Base-by-base conservation (phyloP, 2,329 filamentous ascomycete species). In the Hypomyces rosellus region DNA sequence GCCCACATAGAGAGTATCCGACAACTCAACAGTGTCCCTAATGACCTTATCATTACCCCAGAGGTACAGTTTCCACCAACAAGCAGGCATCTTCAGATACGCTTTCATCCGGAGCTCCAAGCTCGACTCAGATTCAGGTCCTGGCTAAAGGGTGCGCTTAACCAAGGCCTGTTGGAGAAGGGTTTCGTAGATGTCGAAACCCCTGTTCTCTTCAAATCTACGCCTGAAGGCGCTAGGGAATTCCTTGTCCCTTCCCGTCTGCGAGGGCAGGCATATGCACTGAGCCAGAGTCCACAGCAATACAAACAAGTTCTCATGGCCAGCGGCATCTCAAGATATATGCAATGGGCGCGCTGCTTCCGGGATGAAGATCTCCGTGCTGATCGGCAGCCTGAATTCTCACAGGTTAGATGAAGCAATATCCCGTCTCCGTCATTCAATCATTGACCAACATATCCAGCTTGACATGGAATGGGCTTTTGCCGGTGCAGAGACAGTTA, bases 271-370 rank as follows among this genome's bases (percentile, higher is more conserved):
- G 90, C 89, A 3, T 99, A 97, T 67, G 93, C 93, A 8, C 74
- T 99, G 16, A 91, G 91, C 0, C 95, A 99, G 66, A 97, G 92
- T 57, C 93, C 93, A 0, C 93, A 99, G 66, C 93, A 99, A 67
- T 99, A 97, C 65, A 99, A 99, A 71, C 93, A 99, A 71, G 88
- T 96, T 2, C 78, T 99, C 39, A 97, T 99, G 90, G 88, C 90
- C 0, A 87, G 88, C 54, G 92, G 92, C 0, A 79, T 96, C 11
- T 72, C 77, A 1, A 81, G 79, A 38, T 99, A 99, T 65, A 95
- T 86, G 67, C 93, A 99, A 61, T 89, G 96, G 70, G 95, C 93
- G 2, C 85, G 84, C 56, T 99, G 93, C 64, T 99, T 96, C 69
- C 84, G 93, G 13, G 95, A 99, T 62, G 93, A 99, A 64, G 95